Base-by-base conservation (phyloP, 108 stramenopile species). In the Skeletonema costatum region DNA sequence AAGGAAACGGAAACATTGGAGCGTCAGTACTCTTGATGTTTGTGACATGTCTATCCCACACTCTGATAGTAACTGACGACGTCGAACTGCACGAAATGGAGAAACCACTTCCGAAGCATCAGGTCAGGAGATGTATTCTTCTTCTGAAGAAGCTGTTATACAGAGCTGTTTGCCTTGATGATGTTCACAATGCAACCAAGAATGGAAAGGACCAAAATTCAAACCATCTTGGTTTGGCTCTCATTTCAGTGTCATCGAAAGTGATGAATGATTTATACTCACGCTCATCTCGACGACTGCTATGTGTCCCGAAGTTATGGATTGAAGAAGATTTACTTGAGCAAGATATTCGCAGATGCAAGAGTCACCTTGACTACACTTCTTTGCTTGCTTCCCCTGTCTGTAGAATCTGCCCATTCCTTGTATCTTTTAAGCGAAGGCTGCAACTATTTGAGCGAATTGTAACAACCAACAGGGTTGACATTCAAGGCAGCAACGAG, bases 41-140 rank as follows among this genome's bases (percentile, higher is more conserved):
- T 77, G 76, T 86, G 21, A 71, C 81, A 6, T 78, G 86, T 51
- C 67, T 96, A 30, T 65, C 87, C 2, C 92, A 96, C 64, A 82
- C 84, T n/a, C 82, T 97, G 42, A 91, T 97, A 64, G 83, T 96
- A 7, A 94, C 93, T 1, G 97, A 97, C 68, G 97, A 97, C 71
- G 85, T 84, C 39, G 97, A 97, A 82, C 78, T 97, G 19, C 89
- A 92, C 70, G 94, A 94, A 9, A 80, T 90, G 88, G 90, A 89
- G 41, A 80, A 80, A 56, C 97, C 97, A 0, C 61, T 96, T 16
- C 93, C 92, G 1, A 70, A 88, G 12, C 93, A 94, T 73, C 93
- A 96, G 68, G 64, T 97, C 32, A 84, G 94, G 32, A 53, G 92
- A 58, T 87, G 90, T 46, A 88, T 95, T 48, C 78, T 92, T 31